Evolutionary conservation across 108 stramenopile species (phyloP).

Genomic region (Fragilaria radians): DNA sequence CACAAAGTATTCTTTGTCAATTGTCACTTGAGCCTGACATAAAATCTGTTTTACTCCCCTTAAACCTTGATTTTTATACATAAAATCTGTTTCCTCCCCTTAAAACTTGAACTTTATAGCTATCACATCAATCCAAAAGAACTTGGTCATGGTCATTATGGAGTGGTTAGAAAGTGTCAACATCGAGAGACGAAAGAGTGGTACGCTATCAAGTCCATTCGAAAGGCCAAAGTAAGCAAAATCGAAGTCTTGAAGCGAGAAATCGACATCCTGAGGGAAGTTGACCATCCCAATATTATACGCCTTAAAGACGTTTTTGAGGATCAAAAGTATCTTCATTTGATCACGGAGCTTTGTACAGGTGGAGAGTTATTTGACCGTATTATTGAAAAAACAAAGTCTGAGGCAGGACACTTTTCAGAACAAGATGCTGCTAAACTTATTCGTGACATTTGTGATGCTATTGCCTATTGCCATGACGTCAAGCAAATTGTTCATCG

Average conservation of each 20-base stretch:
- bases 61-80: neutral
- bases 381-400: slow-evolving; percentile 87
- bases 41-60: neutral
- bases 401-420: slow-evolving; percentile 87
- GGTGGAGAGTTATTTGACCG: slow-evolving; percentile 83
- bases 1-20: neutral
- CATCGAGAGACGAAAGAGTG: slow-evolving; percentile 72
- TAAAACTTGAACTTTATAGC: too few relatives aligned
- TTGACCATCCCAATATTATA: slow-evolving; percentile 89
- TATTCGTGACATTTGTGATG: slow-evolving; percentile 85
- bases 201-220: slow-evolving; percentile 89
- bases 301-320: slow-evolving; percentile 83
- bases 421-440: slow-evolving; percentile 88
- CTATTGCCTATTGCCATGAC: slow-evolving; percentile 93
- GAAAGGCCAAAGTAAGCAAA: slow-evolving; percentile 82
- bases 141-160: slow-evolving; percentile 88
- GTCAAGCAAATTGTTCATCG: slow-evolving; percentile 90
- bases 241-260: slow-evolving; percentile 85
- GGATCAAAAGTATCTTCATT: slow-evolving; percentile 35
- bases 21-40: neutral
- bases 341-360: slow-evolving; percentile 33
- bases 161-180: slow-evolving; percentile 88
- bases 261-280: slow-evolving; percentile 78
- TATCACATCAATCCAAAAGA: slow-evolving; percentile 86
- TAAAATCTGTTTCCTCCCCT: neutral